phyloP scores from a whole-genome alignment of 352 stramenopile species.

The Phytophthora litchii region DNA sequence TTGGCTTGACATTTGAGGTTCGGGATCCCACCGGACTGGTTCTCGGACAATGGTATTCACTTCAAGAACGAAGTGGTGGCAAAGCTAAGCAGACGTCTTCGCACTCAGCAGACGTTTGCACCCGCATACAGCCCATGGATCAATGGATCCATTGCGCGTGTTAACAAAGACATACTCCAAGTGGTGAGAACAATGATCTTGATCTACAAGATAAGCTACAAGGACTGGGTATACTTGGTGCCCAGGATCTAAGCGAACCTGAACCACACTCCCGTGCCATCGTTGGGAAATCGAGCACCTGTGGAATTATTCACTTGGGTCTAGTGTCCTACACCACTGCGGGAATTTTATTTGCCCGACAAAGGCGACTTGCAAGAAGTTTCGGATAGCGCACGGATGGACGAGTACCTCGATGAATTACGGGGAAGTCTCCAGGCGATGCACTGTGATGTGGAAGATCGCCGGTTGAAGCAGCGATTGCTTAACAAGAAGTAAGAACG shows the following conservation, averaged over 20 bases:
- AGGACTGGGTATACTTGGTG: slow-evolving; percentile 17
- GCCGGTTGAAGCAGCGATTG: slow-evolving; percentile 5
- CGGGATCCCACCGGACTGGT: background rate
- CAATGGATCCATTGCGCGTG: slow-evolving; percentile 2
- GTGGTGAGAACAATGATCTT: slow-evolving; percentile 13
- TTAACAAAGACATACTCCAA: slow-evolving; percentile 26
- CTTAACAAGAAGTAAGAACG: slow-evolving; percentile 9
- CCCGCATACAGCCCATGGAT: slow-evolving; percentile 34
- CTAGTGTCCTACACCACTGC: background rate
- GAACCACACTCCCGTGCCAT: background rate
- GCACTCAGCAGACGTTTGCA: background rate
- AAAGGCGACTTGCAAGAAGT: background rate
- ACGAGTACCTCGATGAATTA: background rate
- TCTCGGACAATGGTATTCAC: background rate
- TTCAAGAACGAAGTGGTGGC: background rate
- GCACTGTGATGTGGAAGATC: slow-evolving; percentile 1
- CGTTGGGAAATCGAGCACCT: slow-evolving; percentile 9
- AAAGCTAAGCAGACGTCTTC: background rate
- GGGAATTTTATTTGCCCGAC: slow-evolving; percentile 1
- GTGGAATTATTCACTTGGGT: slow-evolving; percentile 19
- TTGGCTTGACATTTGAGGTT: background rate
- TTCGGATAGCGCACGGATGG: background rate
- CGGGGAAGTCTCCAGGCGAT: slow-evolving; percentile 4
- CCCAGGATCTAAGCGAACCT: slow-evolving; percentile 16
- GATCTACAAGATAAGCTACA: slow-evolving; percentile 5